Evolutionary conservation across 108 stramenopile genomes (phyloP).

Genomic region (Fragilaria crotonensis): DNA sequence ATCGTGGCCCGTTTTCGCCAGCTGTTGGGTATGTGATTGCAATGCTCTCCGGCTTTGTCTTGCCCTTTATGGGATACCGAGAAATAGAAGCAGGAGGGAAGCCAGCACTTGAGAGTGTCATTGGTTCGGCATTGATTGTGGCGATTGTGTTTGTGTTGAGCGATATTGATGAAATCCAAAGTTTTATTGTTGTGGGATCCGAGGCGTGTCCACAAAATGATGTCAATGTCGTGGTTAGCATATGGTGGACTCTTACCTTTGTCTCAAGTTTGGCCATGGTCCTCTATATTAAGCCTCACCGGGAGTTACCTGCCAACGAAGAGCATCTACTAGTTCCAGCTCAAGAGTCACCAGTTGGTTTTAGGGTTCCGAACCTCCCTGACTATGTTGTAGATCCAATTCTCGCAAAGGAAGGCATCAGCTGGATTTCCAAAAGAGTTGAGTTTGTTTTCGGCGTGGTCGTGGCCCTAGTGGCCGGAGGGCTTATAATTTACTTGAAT

Average conservation of each 20-base stretch:
- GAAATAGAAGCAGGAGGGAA: slow-evolving; percentile 55
- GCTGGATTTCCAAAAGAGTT: slow-evolving; percentile 12
- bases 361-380: slow-evolving; percentile 57
- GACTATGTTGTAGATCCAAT: slow-evolving; percentile 48
- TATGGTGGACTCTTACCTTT: slow-evolving; percentile 49
- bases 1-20: slow-evolving; percentile 25
- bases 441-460: slow-evolving; percentile 26
- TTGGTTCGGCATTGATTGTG: slow-evolving; percentile 37
- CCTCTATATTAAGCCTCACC: slow-evolving; percentile 19
- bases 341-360: slow-evolving; percentile 49
- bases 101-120: slow-evolving; percentile 46
- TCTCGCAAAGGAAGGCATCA: slow-evolving; percentile 22
- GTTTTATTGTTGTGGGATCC: slow-evolving; percentile 39
- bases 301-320: slow-evolving; percentile 32
- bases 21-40: slow-evolving; percentile 35
- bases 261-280: slow-evolving; percentile 37
- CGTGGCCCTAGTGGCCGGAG: slow-evolving; percentile 23
- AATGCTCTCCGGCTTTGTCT: slow-evolving; percentile 34
- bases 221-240: slow-evolving; percentile 43
- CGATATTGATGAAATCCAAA: slow-evolving; percentile 50
- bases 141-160: slow-evolving; percentile 41
- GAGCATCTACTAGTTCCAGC: slow-evolving; percentile 51
- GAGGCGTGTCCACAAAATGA: slow-evolving; percentile 49
- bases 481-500: slow-evolving; percentile 21
- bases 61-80: slow-evolving; percentile 58